Evolutionary conservation across 1,284 basidiomycete genomes (phyloP).

Genomic region (Pulchroboletus neoregius): DNA sequence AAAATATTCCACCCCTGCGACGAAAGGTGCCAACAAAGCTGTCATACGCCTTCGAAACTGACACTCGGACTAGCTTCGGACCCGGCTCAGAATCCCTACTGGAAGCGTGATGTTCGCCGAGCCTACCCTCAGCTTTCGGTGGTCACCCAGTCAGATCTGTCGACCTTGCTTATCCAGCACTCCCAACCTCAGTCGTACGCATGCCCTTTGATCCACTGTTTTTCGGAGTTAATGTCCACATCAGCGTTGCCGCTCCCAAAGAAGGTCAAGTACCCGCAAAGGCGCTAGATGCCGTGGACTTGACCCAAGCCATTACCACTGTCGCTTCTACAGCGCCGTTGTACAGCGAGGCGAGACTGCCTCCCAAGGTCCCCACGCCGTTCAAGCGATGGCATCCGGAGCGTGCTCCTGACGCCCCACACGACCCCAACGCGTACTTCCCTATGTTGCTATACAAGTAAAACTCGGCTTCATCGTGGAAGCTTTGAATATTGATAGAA

Average conservation of each 20-base stretch:
- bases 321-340: constrained; percentile 58
- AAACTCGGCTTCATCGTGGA: constrained; percentile 14
- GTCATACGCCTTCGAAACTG: neutral
- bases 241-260: constrained; percentile 57
- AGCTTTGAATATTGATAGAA: constrained; percentile 11
- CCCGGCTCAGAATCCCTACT: constrained; percentile 84
- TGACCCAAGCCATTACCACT: constrained; percentile 67
- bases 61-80: constrained; percentile 58
- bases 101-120: constrained; percentile 91
- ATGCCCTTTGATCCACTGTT: neutral
- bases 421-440: constrained; percentile 75
- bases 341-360: constrained; percentile 65
- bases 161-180: constrained; percentile 79
- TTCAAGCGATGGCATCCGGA: constrained; percentile 71
- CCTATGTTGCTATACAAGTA: constrained; percentile 82
- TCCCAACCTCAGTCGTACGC: constrained; percentile 65
- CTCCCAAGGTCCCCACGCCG: constrained; percentile 62
- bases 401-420: constrained; percentile 67
- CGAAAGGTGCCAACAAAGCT: constrained; percentile 57
- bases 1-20: constrained; percentile 81
- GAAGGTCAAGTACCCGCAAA: constrained; percentile 47
- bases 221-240: constrained; percentile 11
- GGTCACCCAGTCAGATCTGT: constrained; percentile 77
- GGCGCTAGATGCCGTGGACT: constrained; percentile 45
- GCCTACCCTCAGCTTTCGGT: constrained; percentile 86